A percentile compares a stretch with the other conserved stretches of the same genome.
These are phyloP conservation scores for Sporisorium reilianum DNA, from an alignment of 1,284 basidiomycete genomes.

Conservation along the genomic window DNA sequence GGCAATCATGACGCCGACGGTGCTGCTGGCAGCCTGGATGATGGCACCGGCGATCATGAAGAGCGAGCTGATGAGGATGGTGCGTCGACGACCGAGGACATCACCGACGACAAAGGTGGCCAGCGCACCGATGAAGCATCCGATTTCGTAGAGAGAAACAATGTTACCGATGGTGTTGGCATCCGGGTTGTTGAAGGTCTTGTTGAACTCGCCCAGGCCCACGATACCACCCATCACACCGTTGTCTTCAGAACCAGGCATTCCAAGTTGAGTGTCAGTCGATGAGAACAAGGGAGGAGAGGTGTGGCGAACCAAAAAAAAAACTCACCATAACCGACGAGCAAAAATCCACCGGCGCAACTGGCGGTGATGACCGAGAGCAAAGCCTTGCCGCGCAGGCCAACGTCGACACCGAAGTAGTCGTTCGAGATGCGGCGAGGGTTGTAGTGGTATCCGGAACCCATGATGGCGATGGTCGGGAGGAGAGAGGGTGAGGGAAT, in stretches of 20 bases:
- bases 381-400: conserved; percentile 38
- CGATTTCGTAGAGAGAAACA: conserved; percentile 52
- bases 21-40: conserved; percentile 74
- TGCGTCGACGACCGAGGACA: conserved; percentile 35
- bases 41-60: conserved; percentile 78
- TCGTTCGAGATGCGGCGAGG: conserved; percentile 40
- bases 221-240: conserved; percentile 45
- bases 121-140: conserved; percentile 47
- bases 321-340: conserved; percentile 32
- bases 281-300: background rate
- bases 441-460: conserved; percentile 16
- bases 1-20: conserved; percentile 75
- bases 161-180: conserved; percentile 52
- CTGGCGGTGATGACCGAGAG: conserved; percentile 41
- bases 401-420: conserved; percentile 40
- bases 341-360: conserved; percentile 36
- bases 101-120: conserved; percentile 46
- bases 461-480: conserved; percentile 11
- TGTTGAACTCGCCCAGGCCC: conserved; percentile 25
- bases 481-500: background rate
- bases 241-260: conserved; percentile 13
- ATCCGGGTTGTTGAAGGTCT: conserved; percentile 49
- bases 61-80: conserved; percentile 55
- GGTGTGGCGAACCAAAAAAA: background rate
- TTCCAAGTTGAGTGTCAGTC: background rate